phyloP scores from a whole-genome alignment of 768 basidiomycete species.

The Aureoboletus auriporus region DNA sequence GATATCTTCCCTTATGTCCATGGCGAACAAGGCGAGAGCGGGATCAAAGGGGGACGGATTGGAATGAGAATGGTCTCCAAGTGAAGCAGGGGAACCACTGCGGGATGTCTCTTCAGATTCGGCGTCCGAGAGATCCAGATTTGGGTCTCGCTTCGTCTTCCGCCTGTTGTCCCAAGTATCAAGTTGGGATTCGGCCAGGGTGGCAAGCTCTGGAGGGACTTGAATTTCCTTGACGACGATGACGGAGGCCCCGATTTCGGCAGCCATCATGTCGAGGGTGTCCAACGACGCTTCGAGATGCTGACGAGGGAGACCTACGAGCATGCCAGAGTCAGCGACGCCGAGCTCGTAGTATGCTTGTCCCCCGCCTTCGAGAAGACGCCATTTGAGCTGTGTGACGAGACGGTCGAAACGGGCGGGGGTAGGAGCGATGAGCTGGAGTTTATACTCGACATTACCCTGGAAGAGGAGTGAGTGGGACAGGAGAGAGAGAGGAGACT shows the following conservation, averaged over 20 bases:
- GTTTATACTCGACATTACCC: constrained; percentile 94
- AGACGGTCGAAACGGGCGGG: constrained; percentile 75
- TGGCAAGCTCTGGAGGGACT: constrained; percentile 52
- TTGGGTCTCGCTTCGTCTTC: constrained; percentile 23
- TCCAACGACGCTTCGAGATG: constrained; percentile 81
- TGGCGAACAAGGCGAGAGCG: constrained; percentile 36
- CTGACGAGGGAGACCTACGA: constrained; percentile 69
- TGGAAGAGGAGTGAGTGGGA: constrained; percentile 22
- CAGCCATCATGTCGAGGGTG: constrained; percentile 92
- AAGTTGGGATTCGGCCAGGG: constrained; percentile 29
- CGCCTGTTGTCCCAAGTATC: constrained; percentile 33
- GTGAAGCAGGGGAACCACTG: constrained; percentile 8
- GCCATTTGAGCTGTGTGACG: constrained; percentile 95
- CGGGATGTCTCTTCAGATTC: constrained; percentile 33
- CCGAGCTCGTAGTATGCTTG: constrained; percentile 81
- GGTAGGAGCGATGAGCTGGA: constrained; percentile 79
- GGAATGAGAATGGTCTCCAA: neutral
- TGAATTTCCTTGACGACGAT: constrained; percentile 88
- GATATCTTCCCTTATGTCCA: constrained; percentile 43
- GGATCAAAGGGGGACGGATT: constrained; percentile 28
- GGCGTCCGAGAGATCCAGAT: constrained; percentile 29
- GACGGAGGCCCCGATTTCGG: constrained; percentile 89
- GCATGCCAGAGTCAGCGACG: constrained; percentile 83
- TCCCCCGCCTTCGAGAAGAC: constrained; percentile 80
- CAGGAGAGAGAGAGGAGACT: neutral